Evolutionary conservation across 257 asterid genomes (phyloP).

Genomic region (Solanum stenotomum): DNA sequence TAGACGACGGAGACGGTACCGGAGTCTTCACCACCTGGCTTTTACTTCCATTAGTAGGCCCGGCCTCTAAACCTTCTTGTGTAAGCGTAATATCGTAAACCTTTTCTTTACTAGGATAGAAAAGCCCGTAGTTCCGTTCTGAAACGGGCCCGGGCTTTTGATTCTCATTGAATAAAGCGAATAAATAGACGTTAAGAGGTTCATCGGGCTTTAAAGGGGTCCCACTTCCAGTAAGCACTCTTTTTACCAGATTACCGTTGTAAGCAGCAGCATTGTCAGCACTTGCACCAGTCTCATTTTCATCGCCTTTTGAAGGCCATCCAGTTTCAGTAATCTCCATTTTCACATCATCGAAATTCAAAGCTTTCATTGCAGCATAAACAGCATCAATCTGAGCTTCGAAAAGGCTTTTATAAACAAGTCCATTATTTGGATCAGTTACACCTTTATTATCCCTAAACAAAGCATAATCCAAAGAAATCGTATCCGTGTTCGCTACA

Average conservation of each 20-base stretch:
- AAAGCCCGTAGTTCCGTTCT: slow-evolving; percentile 66
- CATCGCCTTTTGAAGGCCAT: slow-evolving; percentile 91
- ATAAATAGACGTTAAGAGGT: slow-evolving; percentile 54
- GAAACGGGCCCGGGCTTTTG: slow-evolving; percentile 72
- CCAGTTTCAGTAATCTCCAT: slow-evolving; percentile 72
- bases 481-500: slow-evolving; percentile 45
- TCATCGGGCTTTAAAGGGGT: slow-evolving; percentile 62
- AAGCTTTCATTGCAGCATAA: slow-evolving; percentile 51
- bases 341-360: slow-evolving; percentile 34
- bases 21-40: slow-evolving; percentile 11
- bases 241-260: slow-evolving; percentile 65
- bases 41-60: slow-evolving; percentile 23
- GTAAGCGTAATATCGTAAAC: slow-evolving; percentile 54
- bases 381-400: slow-evolving; percentile 92
- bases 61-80: not conserved
- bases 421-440: slow-evolving; percentile 53
- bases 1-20: not conserved
- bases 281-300: slow-evolving; percentile 46
- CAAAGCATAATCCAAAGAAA: slow-evolving; percentile 61
- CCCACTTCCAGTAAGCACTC: slow-evolving; percentile 58
- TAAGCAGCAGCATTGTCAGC: slow-evolving; percentile 60
- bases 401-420: slow-evolving; percentile 45
- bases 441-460: slow-evolving; percentile 39
- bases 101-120: slow-evolving; percentile 46
- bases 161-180: slow-evolving; percentile 82